Evolutionary conservation across 73 alveolate genomes (phyloP), one percentile per base, ranked within the genome.

Genomic region (Breviolum minutum): DNA sequence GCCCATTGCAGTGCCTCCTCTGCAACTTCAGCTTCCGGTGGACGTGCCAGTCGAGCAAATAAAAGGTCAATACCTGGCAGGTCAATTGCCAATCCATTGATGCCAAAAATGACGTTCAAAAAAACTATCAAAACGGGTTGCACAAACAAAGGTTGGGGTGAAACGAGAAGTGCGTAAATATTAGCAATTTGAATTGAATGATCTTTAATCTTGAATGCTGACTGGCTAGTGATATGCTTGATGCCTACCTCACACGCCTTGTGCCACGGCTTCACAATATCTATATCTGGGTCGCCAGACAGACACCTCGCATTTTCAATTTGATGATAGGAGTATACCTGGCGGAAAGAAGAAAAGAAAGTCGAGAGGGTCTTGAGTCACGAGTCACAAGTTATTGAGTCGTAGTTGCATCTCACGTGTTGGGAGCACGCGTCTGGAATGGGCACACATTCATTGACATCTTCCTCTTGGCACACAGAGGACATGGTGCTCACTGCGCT

Each of bases 311-410:
- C 98, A 99, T 99, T 61, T 92, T 77, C 99, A 99, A 99, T 99
- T 99, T 99, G 64, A 99, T 99, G 87, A 99, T 99, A 30, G 99
- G 99, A 64, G 99, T 99, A 83, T 94, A 99, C 95, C 95, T 87
- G 73, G 73, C 74, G 61, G 40, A 8, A 11, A 29, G 81, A n/a
- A 71, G 26, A 8, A 8, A 71, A 17, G 81, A 13, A n/a, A 22
- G 26, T 71, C 40, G 40, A n/a, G 48, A 71, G 68, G 71, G 60
- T 54, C 74, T 32, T 30, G 20, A n/a, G 64, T 9, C 48, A 60
- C 19, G 22, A 22, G 48, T 5, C 48, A 63, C 92, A 0, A 30
- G 73, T 40, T n/a, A n/a, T n/a, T 40, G 54, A 40, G 3, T 40
- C 54, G 60, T n/a, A 16, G n/a, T 19, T 19, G 26, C 79, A 2